These are phyloP conservation scores for Pseudohalonectria lignicola DNA, from an alignment of 2,329 filamentous ascomycete genomes.

Conservation along the genomic window DNA sequence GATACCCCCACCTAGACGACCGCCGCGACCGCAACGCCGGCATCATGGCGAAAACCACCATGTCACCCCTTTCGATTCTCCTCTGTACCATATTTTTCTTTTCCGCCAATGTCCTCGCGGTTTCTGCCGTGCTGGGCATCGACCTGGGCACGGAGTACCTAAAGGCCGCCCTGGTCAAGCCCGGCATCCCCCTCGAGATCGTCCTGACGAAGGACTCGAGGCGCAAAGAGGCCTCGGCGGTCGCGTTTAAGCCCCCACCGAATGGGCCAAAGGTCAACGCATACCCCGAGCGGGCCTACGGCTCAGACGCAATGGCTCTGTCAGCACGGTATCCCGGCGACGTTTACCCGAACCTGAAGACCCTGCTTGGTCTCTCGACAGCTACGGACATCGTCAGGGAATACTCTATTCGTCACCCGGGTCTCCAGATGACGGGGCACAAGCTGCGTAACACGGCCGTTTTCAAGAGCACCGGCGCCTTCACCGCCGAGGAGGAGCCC, in stretches of 20 bases:
- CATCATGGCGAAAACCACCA: constrained; percentile 24
- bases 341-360: constrained; percentile 90
- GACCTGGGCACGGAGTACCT: constrained; percentile 96
- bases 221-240: constrained; percentile 83
- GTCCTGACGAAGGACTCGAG: constrained; percentile 96
- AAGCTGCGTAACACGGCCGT: constrained; percentile 56
- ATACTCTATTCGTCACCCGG: constrained; percentile 70
- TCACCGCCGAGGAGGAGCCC: constrained; percentile 46
- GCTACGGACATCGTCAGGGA: constrained; percentile 51
- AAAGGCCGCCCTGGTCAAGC: constrained; percentile 92
- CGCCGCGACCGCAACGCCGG: no score
- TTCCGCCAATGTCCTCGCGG: constrained; percentile 37
- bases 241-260: constrained; percentile 84
- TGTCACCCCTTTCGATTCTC: constrained; percentile 23
- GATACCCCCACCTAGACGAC: background rate
- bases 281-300: constrained; percentile 85
- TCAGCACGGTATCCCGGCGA: constrained; percentile 82
- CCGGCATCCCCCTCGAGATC: constrained; percentile 92
- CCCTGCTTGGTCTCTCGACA: constrained; percentile 65
- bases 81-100: constrained; percentile 29
- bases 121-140: constrained; percentile 74
- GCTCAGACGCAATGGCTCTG: constrained; percentile 81
- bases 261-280: constrained; percentile 48
- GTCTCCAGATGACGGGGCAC: constrained; percentile 54
- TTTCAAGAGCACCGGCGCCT: constrained; percentile 67